phyloP scores from a whole-genome alignment of 305 asterid species.

The Solanum hybrid region DNA sequence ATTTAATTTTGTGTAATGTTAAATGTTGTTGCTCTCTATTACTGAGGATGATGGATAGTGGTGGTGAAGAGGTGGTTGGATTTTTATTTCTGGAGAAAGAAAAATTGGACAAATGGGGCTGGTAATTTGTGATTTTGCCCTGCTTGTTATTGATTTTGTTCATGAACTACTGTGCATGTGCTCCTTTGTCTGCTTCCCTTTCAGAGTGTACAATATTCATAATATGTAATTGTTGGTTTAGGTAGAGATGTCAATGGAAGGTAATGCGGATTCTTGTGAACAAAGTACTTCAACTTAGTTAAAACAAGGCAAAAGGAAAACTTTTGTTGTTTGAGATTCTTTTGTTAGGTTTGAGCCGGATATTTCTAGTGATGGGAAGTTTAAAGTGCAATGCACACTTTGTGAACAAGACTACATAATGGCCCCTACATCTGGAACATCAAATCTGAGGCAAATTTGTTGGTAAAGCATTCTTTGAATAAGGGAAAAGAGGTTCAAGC shows the following conservation, averaged over 20 bases:
- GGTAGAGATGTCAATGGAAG: not conserved
- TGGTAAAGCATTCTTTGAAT: not conserved
- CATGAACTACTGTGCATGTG: not conserved
- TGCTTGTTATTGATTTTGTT: not conserved
- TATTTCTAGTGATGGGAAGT: not conserved
- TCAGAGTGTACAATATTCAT: not conserved
- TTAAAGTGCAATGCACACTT: not conserved
- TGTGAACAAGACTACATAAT: not conserved
- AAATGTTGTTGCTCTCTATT: not conserved
- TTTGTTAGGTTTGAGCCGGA: not conserved
- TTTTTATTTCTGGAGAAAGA: not conserved
- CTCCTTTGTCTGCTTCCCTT: not conserved
- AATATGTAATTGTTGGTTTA: not conserved
- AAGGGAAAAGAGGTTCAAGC: not conserved
- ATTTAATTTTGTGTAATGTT: constrained; percentile 13
- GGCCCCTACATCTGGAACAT: not conserved
- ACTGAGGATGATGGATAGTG: not conserved
- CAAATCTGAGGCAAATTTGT: not conserved
- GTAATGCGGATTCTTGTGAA: not conserved
- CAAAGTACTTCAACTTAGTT: not conserved
- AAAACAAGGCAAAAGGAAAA: not conserved
- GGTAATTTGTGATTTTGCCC: not conserved
- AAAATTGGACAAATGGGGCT: not conserved
- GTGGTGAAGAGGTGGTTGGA: constrained; percentile 1
- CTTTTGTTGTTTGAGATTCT: not conserved